Conservation (phyloP, 1,284 basidiomycete genomes). For the Ganoderma sinense region DNA sequence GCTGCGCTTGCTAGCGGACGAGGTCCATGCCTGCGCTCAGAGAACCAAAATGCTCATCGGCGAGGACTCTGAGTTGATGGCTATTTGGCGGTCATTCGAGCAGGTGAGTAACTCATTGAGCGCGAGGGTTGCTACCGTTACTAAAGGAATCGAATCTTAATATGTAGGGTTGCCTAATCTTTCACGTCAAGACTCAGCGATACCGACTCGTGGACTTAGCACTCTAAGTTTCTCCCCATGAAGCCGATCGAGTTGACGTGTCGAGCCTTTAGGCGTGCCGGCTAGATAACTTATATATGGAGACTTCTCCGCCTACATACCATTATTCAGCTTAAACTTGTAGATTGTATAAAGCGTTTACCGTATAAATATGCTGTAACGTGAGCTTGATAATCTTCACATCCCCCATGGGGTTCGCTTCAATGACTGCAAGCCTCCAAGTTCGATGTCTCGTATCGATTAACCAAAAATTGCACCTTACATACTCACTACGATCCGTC, state of each 20-base stretch:
- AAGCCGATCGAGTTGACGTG: neutral
- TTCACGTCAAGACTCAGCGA: slow-evolving; percentile 22
- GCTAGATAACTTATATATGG: no score
- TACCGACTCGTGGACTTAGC: slow-evolving; percentile 16
- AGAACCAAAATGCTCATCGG: slow-evolving; percentile 4
- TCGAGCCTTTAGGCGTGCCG: neutral
- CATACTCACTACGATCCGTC: no score
- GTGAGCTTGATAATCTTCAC: no score
- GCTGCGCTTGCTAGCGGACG: slow-evolving; percentile 16
- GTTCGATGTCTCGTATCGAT: no score
- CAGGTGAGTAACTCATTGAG: slow-evolving; percentile 11
- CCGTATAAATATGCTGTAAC: no score
- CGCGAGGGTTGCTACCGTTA: neutral
- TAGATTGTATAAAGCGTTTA: no score
- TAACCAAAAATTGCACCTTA: no score
- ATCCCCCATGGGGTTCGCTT: no score
- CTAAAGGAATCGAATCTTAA: neutral
- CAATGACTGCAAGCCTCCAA: no score
- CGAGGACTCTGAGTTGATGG: slow-evolving; percentile 12
- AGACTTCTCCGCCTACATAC: no score
- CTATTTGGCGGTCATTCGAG: slow-evolving; percentile 19
- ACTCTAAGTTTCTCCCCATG: neutral
- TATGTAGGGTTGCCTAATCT: slow-evolving; percentile 19
- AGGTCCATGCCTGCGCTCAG: slow-evolving; percentile 11
- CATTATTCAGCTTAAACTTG: no score